A percentile compares a stretch with the other conserved stretches of the same genome.
Evolutionary conservation across 441 rosid species (phyloP).

Genomic region (Populus hybrid): DNA sequence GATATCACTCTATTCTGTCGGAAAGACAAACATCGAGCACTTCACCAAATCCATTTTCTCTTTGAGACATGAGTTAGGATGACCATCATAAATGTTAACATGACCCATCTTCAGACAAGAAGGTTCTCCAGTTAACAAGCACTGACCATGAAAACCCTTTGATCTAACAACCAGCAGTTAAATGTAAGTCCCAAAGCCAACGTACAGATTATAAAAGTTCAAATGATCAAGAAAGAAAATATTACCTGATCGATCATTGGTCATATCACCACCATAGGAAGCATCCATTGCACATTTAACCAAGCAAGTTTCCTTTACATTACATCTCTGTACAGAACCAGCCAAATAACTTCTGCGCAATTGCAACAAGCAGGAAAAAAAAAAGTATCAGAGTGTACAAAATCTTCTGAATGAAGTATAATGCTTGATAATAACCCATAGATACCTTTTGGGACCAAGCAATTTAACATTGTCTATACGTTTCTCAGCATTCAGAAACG

Average conservation of each 20-base stretch:
- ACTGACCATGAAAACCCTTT: not conserved
- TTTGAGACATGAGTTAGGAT: not conserved
- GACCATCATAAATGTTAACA: not conserved
- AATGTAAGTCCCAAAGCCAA: not conserved
- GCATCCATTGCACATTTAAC: conserved; percentile 73
- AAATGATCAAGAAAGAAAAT: conserved; percentile 6
- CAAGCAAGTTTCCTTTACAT: conserved; percentile 19
- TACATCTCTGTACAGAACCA: conserved; percentile 34
- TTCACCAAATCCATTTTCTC: conserved; percentile 8
- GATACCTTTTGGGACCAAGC: conserved; percentile 48
- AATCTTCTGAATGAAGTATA: conserved; percentile 11
- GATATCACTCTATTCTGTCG: not conserved
- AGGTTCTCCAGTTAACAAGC: not conserved
- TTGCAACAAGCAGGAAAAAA: conserved; percentile 10
- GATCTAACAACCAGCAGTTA: not conserved
- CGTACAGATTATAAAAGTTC: not conserved
- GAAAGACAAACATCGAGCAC: not conserved
- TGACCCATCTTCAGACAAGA: not conserved
- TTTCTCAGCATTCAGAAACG: conserved; percentile 29
- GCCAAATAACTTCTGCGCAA: conserved; percentile 31
- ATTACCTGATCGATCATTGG: conserved; percentile 60
- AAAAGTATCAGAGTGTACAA: not conserved
- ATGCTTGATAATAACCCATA: not conserved
- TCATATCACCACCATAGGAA: conserved; percentile 69
- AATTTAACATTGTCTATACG: conserved; percentile 22